Evolutionary conservation across 805 yeast species (phyloP).

Genomic region (Clavispora fructus): DNA sequence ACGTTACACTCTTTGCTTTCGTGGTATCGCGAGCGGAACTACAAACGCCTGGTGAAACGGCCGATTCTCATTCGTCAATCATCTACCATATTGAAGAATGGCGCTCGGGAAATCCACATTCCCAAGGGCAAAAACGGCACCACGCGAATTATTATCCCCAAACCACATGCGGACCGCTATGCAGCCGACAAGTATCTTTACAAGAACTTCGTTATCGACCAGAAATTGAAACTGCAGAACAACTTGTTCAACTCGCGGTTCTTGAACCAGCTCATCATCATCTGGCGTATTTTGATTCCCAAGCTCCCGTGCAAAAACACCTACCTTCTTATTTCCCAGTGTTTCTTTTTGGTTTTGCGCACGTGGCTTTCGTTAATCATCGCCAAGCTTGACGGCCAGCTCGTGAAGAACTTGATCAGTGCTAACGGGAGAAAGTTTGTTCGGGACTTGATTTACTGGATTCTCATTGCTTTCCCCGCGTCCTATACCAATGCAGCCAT

Average conservation of each 20-base stretch:
- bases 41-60: constrained; percentile 21
- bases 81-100: constrained; percentile 39
- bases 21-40: constrained; percentile 25
- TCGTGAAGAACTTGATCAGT: constrained; percentile 81
- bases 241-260: constrained; percentile 54
- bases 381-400: constrained; percentile 87
- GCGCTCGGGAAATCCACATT: constrained; percentile 44
- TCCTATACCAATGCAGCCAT: constrained; percentile 89
- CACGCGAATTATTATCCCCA: constrained; percentile 41
- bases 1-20: constrained; percentile 24
- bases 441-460: constrained; percentile 80
- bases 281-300: constrained; percentile 83
- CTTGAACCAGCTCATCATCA: constrained; percentile 63
- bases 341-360: constrained; percentile 68
- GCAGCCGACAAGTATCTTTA: constrained; percentile 53
- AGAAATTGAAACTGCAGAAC: constrained; percentile 24
- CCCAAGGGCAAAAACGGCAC: constrained; percentile 37
- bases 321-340: constrained; percentile 60
- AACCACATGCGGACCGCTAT: constrained; percentile 43
- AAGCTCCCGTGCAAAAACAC: constrained; percentile 62
- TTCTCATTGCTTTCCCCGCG: constrained; percentile 87
- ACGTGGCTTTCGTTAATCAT: constrained; percentile 84
- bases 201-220: constrained; percentile 39
- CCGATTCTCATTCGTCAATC: constrained; percentile 38
- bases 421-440: constrained; percentile 71